Conservation (phyloP, 2,329 filamentous ascomycete species). For the Colletotrichum destructivum region DNA sequence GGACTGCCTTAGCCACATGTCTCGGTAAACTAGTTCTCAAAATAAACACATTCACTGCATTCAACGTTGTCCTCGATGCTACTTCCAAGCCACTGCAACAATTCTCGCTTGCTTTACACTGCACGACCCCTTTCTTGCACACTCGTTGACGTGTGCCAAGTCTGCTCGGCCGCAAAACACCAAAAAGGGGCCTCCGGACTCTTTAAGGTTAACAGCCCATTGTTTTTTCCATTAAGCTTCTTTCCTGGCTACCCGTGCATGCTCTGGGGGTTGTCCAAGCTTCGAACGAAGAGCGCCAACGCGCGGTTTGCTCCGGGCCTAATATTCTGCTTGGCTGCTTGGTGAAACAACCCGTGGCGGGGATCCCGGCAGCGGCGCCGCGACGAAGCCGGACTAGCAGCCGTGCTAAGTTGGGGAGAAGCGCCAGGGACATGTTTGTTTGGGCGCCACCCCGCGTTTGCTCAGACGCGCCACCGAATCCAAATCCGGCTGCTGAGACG, state of each 20-base stretch:
- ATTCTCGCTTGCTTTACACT: neutral
- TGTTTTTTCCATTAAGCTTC: neutral
- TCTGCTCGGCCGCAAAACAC: neutral
- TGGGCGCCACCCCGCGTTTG: constrained; percentile 16
- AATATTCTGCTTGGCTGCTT: neutral
- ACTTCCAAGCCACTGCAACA: no score
- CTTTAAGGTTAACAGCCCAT: neutral
- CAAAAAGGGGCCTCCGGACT: neutral
- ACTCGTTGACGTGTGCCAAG: constrained; percentile 17
- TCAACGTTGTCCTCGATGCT: no score
- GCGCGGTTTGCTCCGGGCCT: neutral
- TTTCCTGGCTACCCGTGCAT: neutral
- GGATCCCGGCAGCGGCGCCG: constrained; percentile 7
- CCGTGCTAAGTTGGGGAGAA: neutral
- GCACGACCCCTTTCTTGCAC: neutral
- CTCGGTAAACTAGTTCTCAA: no score
- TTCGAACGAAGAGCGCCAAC: no score
- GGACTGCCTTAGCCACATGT: no score
- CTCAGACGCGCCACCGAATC: neutral
- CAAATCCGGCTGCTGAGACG: neutral
- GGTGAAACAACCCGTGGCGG: constrained; percentile 8
- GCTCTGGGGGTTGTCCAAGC: neutral
- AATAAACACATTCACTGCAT: no score
- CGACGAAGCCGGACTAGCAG: neutral
- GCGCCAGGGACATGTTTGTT: neutral